Percentiles rank a stretch among this genome's conserved stretches.
These are phyloP conservation scores for Cucurbita ficifolia DNA, from an alignment of 306 rosid species.

Conservation along the genomic window DNA sequence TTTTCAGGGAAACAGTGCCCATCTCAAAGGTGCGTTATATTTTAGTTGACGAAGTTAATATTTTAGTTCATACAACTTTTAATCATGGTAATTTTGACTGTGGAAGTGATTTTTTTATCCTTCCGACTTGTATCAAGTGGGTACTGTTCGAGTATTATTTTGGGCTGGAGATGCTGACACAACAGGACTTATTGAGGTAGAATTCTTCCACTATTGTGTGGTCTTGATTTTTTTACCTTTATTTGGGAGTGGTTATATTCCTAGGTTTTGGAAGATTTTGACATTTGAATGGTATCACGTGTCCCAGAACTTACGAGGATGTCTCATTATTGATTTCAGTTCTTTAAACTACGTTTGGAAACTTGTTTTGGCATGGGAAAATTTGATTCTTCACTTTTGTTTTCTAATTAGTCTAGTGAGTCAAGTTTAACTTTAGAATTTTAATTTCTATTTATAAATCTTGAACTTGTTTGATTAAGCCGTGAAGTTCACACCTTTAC, in stretches of 20 bases:
- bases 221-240: neutral
- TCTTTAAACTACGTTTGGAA: neutral
- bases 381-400: neutral
- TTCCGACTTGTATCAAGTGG: neutral
- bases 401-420: neutral
- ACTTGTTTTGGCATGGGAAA: neutral
- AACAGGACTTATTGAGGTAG: neutral
- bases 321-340: neutral
- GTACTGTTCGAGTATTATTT: neutral
- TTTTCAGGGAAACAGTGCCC: neutral
- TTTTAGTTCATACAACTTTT: neutral
- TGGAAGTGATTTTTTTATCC: neutral
- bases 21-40: neutral
- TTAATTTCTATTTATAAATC: neutral
- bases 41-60: neutral
- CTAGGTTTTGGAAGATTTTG: neutral
- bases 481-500: neutral
- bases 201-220: neutral
- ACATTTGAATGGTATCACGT: neutral
- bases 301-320: neutral
- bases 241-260: neutral
- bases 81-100: neutral
- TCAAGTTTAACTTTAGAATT: neutral
- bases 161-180: neutral
- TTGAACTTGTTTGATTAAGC: neutral